phyloP scores from a whole-genome alignment of 306 rosid species.

The Carpinus viminea region DNA sequence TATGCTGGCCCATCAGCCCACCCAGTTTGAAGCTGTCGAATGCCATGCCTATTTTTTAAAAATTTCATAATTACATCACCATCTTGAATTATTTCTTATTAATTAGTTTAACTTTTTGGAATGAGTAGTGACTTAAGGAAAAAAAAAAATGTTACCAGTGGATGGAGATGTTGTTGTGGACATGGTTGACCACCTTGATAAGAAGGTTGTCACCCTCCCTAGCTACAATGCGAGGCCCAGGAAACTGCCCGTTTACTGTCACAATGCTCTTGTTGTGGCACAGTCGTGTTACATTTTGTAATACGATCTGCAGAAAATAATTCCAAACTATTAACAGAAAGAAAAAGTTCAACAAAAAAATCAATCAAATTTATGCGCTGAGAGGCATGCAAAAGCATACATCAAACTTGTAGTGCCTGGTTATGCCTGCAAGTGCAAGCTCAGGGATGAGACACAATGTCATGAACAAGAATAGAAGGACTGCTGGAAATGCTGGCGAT shows the following conservation, averaged over 20 bases:
- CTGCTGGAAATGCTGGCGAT: conserved; percentile 17
- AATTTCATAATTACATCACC: not conserved
- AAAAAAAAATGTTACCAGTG: conserved; percentile 44
- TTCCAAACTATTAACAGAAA: not conserved
- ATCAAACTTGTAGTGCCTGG: conserved; percentile 65
- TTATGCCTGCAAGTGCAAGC: conserved; percentile 49
- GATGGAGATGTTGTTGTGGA: conserved; percentile 54
- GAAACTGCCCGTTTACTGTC: conserved; percentile 71
- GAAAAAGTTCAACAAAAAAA: too few species aligned
- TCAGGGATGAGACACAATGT: conserved; percentile 29
- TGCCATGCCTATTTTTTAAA: conserved; percentile 4
- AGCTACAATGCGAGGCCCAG: conserved; percentile 70
- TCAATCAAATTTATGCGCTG: not conserved
- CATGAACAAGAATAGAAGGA: conserved; percentile 23
- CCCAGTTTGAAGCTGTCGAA: conserved; percentile 16
- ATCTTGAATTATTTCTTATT: too few species aligned
- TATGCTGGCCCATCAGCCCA: conserved; percentile 19
- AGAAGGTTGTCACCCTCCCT: conserved; percentile 66
- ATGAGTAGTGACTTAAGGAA: too few species aligned
- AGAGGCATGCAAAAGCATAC: conserved; percentile 27
- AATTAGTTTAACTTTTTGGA: too few species aligned
- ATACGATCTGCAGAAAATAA: conserved; percentile 37
- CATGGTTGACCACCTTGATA: conserved; percentile 59
- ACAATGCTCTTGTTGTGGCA: conserved; percentile 64
- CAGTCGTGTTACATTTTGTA: conserved; percentile 56